Evolutionary conservation across 2,329 filamentous ascomycete genomes (phyloP).

Genomic region (Botrytis aclada): DNA sequence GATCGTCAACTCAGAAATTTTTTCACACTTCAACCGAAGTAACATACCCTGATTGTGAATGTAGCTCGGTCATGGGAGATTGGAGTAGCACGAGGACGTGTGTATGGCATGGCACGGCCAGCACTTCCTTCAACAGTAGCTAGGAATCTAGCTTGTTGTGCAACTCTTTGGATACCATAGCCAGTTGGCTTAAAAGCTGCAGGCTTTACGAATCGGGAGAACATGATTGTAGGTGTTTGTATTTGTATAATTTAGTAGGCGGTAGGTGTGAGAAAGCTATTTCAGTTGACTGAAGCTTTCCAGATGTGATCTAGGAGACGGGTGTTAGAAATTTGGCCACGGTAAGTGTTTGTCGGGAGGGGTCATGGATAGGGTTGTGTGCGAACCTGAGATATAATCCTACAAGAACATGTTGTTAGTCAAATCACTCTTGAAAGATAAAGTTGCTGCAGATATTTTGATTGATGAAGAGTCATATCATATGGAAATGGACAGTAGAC

Average conservation of each 20-base stretch:
- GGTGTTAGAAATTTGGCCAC: slow-evolving; percentile 31
- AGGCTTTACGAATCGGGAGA: slow-evolving; percentile 58
- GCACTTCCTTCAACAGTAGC: slow-evolving; percentile 68
- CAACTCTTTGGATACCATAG: slow-evolving; percentile 33
- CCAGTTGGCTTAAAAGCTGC: slow-evolving; percentile 42
- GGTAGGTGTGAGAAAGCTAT: slow-evolving; percentile 24
- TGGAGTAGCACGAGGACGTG: slow-evolving; percentile 59
- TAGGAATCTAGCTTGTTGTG: slow-evolving; percentile 49
- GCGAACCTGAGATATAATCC: slow-evolving; percentile 72
- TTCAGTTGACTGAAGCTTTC: slow-evolving; percentile 44
- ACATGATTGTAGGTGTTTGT: slow-evolving; percentile 48
- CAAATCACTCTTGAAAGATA: slow-evolving; percentile 21
- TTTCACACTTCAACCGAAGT: not conserved
- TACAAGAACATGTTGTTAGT: slow-evolving; percentile 49
- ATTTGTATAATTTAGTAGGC: slow-evolving; percentile 26
- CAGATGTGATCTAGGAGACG: slow-evolving; percentile 42
- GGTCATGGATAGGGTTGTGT: slow-evolving; percentile 10
- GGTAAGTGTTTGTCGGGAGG: slow-evolving; percentile 19
- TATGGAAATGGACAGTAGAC: not conserved
- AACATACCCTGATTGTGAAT: slow-evolving; percentile 81
- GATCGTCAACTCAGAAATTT: slow-evolving; percentile 32
- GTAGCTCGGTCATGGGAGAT: slow-evolving; percentile 77
- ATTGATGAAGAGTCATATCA: not conserved
- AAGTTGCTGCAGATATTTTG: not conserved
- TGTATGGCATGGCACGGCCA: slow-evolving; percentile 63